Evolutionary conservation across 495 filamentous ascomycete genomes (phyloP), one percentile per base, ranked within the genome.

Genomic region (Articulospora tetracladia): DNA sequence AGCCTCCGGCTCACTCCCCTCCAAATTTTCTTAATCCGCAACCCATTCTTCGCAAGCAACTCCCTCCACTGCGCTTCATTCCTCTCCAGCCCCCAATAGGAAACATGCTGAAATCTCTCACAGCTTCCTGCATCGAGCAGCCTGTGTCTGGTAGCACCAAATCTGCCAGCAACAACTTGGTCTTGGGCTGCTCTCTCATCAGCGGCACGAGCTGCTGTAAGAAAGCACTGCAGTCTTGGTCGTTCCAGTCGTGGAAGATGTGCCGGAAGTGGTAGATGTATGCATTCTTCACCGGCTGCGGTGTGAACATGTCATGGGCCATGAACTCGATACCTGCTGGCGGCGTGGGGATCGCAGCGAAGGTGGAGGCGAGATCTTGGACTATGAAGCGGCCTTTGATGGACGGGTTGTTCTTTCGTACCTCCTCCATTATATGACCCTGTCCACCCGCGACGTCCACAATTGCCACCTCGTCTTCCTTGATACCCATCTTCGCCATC

Each of bases 251-350:
- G 51, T 79, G 77, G 26, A 77, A 62, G 27, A 76, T 73, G 46
- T 70, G 59, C 2, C 70, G 66, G 32, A 74, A 64, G 25, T 77
- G 73, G 51, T 74, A 79, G 7, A 76, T 68, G 23, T 73, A 66
- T 0, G 66, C 74, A 36, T 63, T 22, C 11, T 71, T 55, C 8
- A 82, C 68, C 1, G 79, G 79, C 66, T 85, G 81, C 1, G 71
- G 66, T 0, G 74, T 79, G 58, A 83, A 82, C 61, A 86, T 79
- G 59, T 84, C 72, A 61, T 84, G 72, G 0, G 52, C 53, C 53
- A 76, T 69, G 34, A 57, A 39, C 4, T 46, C 46, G 3, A 57
- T 19, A 10, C 53, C 24, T 2, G 51, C 23, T 17, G 59, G 52
- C 32, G 17, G 24, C 22, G 23, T 36, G n/a, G 32, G 17, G 7